phyloP scores from a whole-genome alignment of 1,284 basidiomycete species.

The Ceratobasidium sp. region DNA sequence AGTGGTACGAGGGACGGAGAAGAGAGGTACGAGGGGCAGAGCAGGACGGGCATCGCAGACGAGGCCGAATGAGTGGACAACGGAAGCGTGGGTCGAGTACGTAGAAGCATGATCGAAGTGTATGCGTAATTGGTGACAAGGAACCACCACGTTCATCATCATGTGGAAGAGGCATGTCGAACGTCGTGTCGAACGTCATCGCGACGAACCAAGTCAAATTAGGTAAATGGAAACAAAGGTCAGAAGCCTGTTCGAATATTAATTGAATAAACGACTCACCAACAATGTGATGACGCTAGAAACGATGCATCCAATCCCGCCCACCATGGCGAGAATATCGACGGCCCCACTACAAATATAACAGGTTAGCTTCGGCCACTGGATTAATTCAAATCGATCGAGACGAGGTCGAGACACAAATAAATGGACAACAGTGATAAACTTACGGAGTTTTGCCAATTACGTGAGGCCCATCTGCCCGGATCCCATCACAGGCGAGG shows the following conservation, averaged over 20 bases:
- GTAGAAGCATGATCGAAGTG: neutral
- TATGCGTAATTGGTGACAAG: neutral
- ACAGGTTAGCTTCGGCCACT: neutral
- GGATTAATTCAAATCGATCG: neutral
- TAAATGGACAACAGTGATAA: neutral
- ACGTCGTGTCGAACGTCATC: neutral
- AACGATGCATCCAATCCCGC: constrained; percentile 73
- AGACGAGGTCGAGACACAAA: neutral
- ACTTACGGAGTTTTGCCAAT: constrained; percentile 23
- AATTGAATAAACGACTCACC: constrained; percentile 52
- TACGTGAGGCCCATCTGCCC: constrained; percentile 1
- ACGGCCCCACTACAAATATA: constrained; percentile 18
- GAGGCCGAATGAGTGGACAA: neutral
- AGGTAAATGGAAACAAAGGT: neutral
- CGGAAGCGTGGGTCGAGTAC: neutral
- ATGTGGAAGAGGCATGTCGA: neutral
- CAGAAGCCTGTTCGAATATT: neutral
- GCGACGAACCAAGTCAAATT: neutral
- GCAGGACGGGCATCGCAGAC: neutral
- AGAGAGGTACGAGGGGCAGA: no score
- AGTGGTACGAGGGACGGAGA: no score
- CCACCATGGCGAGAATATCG: constrained; percentile 73
- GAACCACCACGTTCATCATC: neutral
- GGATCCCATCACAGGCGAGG: constrained; percentile 40
- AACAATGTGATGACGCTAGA: constrained; percentile 77